phyloP scores from a whole-genome alignment of 202 grass and related monocot genomes.

The Dendrocalamus latiflorus region DNA sequence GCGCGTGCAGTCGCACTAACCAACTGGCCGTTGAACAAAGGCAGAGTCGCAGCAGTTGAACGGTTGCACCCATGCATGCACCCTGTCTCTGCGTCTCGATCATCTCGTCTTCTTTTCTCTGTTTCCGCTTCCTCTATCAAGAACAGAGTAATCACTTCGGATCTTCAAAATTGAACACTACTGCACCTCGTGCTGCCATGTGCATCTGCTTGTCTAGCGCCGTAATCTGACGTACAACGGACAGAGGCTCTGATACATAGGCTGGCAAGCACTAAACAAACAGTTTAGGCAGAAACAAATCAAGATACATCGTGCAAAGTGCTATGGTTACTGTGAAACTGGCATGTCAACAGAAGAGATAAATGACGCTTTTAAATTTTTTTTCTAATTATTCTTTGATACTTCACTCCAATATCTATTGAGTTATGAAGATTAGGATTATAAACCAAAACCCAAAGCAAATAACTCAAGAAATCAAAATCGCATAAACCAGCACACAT shows the following conservation, averaged over 20 bases:
- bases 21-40: neutral
- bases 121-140: neutral
- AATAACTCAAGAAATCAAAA: too few species aligned
- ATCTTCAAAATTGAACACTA: neutral
- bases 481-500: too few species aligned
- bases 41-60: too few species aligned
- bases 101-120: neutral
- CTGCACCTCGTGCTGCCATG: conserved; percentile 4
- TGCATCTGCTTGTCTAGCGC: conserved; percentile 23
- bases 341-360: too few species aligned
- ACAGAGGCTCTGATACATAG: neutral
- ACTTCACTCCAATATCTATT: too few species aligned
- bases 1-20: neutral
- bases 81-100: neutral
- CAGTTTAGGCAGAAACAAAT: neutral
- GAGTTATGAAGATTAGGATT: too few species aligned
- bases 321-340: too few species aligned
- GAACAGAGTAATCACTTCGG: neutral
- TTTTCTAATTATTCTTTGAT: too few species aligned
- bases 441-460: too few species aligned
- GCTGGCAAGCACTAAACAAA: neutral
- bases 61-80: neutral
- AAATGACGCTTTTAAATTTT: too few species aligned
- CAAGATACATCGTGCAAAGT: neutral
- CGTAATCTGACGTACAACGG: conserved; percentile 22